These are phyloP conservation scores for Yarrowia sp. DNA, from an alignment of 805 yeast genomes.

Conservation along the genomic window DNA sequence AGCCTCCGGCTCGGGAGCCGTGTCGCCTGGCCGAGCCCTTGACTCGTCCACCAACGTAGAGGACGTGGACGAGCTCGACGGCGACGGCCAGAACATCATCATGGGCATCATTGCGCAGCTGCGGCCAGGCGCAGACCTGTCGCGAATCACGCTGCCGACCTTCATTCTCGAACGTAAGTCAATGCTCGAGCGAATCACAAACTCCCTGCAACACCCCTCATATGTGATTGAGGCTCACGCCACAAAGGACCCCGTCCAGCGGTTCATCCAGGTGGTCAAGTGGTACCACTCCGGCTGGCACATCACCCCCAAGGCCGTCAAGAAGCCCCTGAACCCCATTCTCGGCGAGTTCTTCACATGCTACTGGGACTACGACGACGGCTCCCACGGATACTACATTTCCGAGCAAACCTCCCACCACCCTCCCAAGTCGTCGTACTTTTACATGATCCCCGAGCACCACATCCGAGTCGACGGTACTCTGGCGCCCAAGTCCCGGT, in stretches of 20 bases:
- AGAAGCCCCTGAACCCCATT: conserved; percentile 95
- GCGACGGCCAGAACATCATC: conserved; percentile 84
- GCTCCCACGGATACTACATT: conserved; percentile 75
- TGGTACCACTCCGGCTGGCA: conserved; percentile 98
- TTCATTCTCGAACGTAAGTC: conserved; percentile 93
- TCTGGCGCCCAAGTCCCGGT: conserved; percentile 83
- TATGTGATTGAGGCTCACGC: conserved; percentile 72
- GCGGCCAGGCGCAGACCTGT: conserved; percentile 89
- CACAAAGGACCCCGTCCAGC: conserved; percentile 62
- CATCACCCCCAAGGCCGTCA: conserved; percentile 97
- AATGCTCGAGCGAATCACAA: conserved; percentile 94
- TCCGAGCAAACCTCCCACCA: conserved; percentile 97
- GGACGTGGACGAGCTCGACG: conserved; percentile 92
- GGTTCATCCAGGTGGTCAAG: conserved; percentile 76
- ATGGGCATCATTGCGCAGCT: conserved; percentile 88
- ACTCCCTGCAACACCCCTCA: conserved; percentile 78
- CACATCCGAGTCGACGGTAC: conserved; percentile 88
- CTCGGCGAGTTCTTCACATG: conserved; percentile 89
- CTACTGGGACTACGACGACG: conserved; percentile 87
- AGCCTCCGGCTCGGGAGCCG: background rate
- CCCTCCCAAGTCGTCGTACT: conserved; percentile 97
- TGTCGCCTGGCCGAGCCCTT: conserved; percentile 19
- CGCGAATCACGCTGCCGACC: conserved; percentile 92
- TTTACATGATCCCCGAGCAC: conserved; percentile 81
- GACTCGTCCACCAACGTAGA: conserved; percentile 34